Evolutionary conservation across 352 stramenopile genomes (phyloP).

Genomic region (Thraustochytrium sp.): DNA sequence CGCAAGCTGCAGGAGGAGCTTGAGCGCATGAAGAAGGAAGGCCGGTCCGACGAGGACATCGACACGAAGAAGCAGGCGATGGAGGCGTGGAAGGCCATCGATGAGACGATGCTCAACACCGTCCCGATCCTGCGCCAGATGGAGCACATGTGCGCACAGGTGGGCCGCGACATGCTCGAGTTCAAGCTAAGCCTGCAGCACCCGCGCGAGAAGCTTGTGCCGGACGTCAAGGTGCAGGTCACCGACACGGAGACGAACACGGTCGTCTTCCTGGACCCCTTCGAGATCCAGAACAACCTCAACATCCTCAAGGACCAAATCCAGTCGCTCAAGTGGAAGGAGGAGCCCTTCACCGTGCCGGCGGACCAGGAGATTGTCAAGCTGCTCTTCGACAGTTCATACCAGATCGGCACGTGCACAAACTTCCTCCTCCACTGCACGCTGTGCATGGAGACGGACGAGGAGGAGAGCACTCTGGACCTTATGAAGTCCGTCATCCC

Average conservation of each 20-base stretch:
- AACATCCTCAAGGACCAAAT: slow-evolving; percentile 78
- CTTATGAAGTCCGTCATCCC: slow-evolving; percentile 80
- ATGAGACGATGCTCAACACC: slow-evolving; percentile 82
- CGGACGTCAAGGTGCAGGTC: slow-evolving; percentile 81
- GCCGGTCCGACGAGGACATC: slow-evolving; percentile 47
- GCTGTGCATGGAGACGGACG: slow-evolving; percentile 82
- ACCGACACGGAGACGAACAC: slow-evolving; percentile 75
- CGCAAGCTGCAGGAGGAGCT: slow-evolving; percentile 77
- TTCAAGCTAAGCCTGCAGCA: slow-evolving; percentile 82
- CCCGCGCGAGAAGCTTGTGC: slow-evolving; percentile 57
- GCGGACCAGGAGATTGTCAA: slow-evolving; percentile 77
- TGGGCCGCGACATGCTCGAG: slow-evolving; percentile 79
- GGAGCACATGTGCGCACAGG: slow-evolving; percentile 77
- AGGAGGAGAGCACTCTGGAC: slow-evolving; percentile 74
- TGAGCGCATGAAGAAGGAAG: slow-evolving; percentile 74
- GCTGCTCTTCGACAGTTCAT: slow-evolving; percentile 84
- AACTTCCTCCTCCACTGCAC: slow-evolving; percentile 84
- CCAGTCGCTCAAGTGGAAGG: slow-evolving; percentile 50
- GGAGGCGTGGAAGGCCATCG: slow-evolving; percentile 51
- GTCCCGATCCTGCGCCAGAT: slow-evolving; percentile 83
- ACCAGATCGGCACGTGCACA: slow-evolving; percentile 76
- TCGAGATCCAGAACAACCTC: slow-evolving; percentile 81
- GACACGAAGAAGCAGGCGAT: slow-evolving; percentile 45
- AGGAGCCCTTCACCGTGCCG: slow-evolving; percentile 78
- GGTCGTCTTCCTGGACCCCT: slow-evolving; percentile 83